phyloP scores from a whole-genome alignment of 2,329 filamentous ascomycete species.

The Scedosporium boydii region DNA sequence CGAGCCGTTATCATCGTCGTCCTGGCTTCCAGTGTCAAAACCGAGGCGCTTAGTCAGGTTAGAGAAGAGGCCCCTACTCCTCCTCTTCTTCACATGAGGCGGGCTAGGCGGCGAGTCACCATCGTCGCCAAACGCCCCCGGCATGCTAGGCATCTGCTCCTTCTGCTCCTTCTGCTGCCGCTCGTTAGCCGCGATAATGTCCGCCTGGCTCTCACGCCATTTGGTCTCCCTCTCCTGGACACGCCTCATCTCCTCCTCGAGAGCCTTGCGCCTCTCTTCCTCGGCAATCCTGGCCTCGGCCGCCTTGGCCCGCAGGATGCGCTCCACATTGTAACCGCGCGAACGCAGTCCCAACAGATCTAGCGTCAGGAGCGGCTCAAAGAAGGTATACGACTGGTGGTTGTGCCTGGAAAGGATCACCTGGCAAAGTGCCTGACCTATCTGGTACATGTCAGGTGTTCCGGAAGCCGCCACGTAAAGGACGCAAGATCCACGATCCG shows the following conservation, averaged over 20 bases:
- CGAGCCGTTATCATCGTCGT: constrained; percentile 22
- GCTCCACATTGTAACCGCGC: constrained; percentile 93
- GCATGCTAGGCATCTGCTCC: constrained; percentile 48
- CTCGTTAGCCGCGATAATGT: background rate
- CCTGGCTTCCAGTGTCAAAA: constrained; percentile 42
- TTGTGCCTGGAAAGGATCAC: constrained; percentile 73
- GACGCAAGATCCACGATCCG: constrained; percentile 44
- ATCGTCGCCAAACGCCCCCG: constrained; percentile 66
- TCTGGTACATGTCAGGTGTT: constrained; percentile 78
- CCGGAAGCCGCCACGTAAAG: constrained; percentile 65
- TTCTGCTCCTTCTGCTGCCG: constrained; percentile 8
- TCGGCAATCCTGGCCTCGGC: constrained; percentile 83
- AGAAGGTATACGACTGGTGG: constrained; percentile 79
- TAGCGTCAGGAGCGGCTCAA: constrained; percentile 83
- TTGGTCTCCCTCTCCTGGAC: constrained; percentile 40
- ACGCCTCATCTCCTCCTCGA: constrained; percentile 62
- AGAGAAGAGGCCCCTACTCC: constrained; percentile 54
- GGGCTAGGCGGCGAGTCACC: constrained; percentile 30
- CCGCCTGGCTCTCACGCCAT: background rate
- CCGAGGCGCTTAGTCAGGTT: constrained; percentile 59
- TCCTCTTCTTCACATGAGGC: constrained; percentile 21
- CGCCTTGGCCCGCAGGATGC: constrained; percentile 80
- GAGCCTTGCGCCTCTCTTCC: constrained; percentile 63
- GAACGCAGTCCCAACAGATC: constrained; percentile 72
- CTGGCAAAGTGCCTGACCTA: constrained; percentile 78